Evolutionary conservation across 352 stramenopile species (phyloP), one percentile per base, ranked within the genome.

Genomic region (Globisporangium middletonii): DNA sequence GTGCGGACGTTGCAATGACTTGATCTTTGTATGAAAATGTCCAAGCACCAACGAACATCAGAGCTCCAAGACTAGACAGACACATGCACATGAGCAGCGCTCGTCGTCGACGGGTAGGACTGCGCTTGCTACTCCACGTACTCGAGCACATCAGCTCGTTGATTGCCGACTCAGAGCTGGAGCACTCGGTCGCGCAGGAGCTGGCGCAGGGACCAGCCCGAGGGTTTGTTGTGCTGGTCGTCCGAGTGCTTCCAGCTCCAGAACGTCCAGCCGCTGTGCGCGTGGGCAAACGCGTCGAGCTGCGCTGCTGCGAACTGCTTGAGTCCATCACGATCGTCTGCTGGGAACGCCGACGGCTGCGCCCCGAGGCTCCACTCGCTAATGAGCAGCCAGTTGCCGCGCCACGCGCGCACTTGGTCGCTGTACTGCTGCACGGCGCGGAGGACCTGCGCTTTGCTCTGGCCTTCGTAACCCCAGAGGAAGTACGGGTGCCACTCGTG

Each of bases 171-270:
- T 38, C 33, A 38, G 33, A 38, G 33, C 33, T 38, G 33, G 33
- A 75, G 64, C 53, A 92, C 74, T 19, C 84, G 85, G 30, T 96
- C 74, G 55, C 77, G 82, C 51, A 94, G 58, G 45, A 94, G 64
- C 50, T 90, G 78, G 16, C 83, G 77, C 75, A 94, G 69, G 37
- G 80, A 92, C 85, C 85, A 94, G 0, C 77, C 80, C 38, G 78
- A 77, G 30, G 73, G 65, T 4, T 62, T 64, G 12, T 59, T 60
- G 56, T 83, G 68, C 52, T 65, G 61, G 54, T 92, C 82, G 58
- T 92, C 84, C 3, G 76, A 77, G 49, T 93, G 83, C 33, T 77
- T 75, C 85, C 85, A 95, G 38, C 70, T 88, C 85, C 85, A 95
- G 69, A 95, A 95, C 28, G 85, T 82, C 83, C 82, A 95, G n/a